Base-by-base conservation (phyloP, 2,329 filamentous ascomycete genomes). In the Nannizziopsis arthrosporioides region DNA sequence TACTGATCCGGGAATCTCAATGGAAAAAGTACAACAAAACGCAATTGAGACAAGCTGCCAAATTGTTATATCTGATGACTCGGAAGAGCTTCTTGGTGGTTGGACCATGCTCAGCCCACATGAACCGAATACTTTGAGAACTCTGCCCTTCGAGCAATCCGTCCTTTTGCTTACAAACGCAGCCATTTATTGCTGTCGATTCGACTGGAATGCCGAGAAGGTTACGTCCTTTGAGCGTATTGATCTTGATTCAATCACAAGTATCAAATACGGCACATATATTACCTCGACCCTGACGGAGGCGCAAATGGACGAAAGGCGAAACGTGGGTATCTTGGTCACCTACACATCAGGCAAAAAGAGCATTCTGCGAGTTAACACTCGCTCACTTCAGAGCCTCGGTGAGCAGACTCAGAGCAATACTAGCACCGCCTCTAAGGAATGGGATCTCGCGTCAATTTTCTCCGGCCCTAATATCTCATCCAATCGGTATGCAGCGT, bases 131-230 rank as follows among this genome's bases (percentile, higher is more conserved):
- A 82, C 80, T 0, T 68, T 86, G 44, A 77, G 83, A 2, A 75
- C 73, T 0, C 72, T 82, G 34, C 84, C 87, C 0, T 85, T 96
- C 55, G 87, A 94, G 58, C 90, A 98, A 61, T 83, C 84, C 0
- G 84, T 98, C 1, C 73, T 98, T 0, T 73, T 98, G 0, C 71
- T 98, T 30, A 96, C 92, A 0, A 83, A 94, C 54, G 74, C 75
- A 0, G 90, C 88, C 0, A 64, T 96, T 2, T 96, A 96, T 61
- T 80, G 86, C 52, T 95, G 89, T 63, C 80, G 85, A 11, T 89
- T 96, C 57, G 88, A 96, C 65, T 96, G 90, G 88, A 84, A 85
- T 53, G 82, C 88, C 6, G 92, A 96, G 68, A 96, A 96, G 62
- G 85, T 98, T 1, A 82, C 84, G 10, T 88, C 84, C 0, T 96